Conservation (phyloP, 2,329 filamentous ascomycete genomes). For the Arachnomyces sp. region DNA sequence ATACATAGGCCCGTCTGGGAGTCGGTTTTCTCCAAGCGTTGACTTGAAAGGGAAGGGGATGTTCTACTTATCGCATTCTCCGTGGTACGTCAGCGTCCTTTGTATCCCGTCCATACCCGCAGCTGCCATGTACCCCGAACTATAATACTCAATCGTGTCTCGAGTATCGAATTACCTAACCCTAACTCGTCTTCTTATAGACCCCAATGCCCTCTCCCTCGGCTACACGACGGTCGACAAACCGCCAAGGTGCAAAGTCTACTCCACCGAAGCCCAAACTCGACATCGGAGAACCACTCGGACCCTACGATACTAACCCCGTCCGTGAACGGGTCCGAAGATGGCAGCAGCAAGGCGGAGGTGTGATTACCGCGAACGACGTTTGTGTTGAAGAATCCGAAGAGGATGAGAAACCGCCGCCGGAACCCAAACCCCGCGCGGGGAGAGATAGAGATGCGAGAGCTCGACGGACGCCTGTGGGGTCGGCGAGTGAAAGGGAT, state of each 20-base stretch:
- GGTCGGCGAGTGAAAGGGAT: slow-evolving; percentile 11
- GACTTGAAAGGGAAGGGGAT: too few relatives aligned
- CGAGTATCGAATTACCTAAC: background rate
- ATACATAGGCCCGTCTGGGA: too few relatives aligned
- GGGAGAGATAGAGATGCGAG: slow-evolving; percentile 27
- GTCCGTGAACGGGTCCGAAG: slow-evolving; percentile 70
- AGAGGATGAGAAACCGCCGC: slow-evolving; percentile 15
- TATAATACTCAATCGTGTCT: background rate
- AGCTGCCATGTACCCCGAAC: background rate
- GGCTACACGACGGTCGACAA: slow-evolving; percentile 31
- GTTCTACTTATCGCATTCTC: too few relatives aligned
- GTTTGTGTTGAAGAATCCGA: slow-evolving; percentile 51
- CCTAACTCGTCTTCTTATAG: slow-evolving; percentile 3
- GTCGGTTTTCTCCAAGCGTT: too few relatives aligned
- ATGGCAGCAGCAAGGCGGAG: slow-evolving; percentile 74
- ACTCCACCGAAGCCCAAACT: slow-evolving; percentile 47
- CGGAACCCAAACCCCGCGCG: slow-evolving; percentile 18
- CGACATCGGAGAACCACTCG: slow-evolving; percentile 44
- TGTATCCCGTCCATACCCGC: slow-evolving; percentile 11
- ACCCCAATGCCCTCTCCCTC: slow-evolving; percentile 34
- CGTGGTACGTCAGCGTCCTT: slow-evolving; percentile 2
- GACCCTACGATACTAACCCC: slow-evolving; percentile 53
- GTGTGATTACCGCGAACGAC: slow-evolving; percentile 54
- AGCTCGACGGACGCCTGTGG: slow-evolving; percentile 18
- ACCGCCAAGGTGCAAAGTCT: slow-evolving; percentile 47